phyloP scores from a whole-genome alignment of 495 filamentous ascomycete genomes.

The Penicillium manginii region DNA sequence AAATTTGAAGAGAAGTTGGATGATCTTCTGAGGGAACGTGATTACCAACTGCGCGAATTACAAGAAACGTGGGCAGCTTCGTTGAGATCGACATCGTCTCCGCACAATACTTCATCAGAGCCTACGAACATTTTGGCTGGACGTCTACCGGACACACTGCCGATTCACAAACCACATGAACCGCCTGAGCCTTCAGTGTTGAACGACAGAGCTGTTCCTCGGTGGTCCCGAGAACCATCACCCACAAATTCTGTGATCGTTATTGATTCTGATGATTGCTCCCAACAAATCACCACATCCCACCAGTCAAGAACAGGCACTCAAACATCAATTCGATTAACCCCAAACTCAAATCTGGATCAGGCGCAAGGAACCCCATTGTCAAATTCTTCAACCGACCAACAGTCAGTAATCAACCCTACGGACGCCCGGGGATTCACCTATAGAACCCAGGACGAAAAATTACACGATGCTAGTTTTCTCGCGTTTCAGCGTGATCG shows the following conservation, averaged over 20 bases:
- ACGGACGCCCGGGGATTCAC: too few species aligned
- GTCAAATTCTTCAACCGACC: too few species aligned
- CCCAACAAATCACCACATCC: not conserved
- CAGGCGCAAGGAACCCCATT: too few species aligned
- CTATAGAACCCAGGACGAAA: too few species aligned
- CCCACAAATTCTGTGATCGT: not conserved
- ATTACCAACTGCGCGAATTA: not conserved
- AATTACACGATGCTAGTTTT: too few species aligned
- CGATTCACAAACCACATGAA: not conserved
- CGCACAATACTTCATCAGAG: not conserved
- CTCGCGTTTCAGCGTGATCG: too few species aligned
- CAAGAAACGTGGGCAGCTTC: not conserved
- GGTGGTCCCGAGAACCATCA: not conserved
- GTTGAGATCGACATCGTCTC: not conserved
- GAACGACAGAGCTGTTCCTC: not conserved
- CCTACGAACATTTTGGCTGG: not conserved
- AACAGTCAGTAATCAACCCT: too few species aligned
- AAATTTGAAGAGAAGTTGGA: conserved; percentile 1
- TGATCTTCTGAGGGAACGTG: conserved; percentile 2
- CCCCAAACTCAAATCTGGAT: not conserved
- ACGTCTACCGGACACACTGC: not conserved
- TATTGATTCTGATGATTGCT: not conserved
- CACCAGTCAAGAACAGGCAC: not conserved
- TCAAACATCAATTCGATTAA: not conserved
- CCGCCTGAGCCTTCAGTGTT: not conserved